A percentile compares a stretch with the other conserved stretches of the same genome.
phyloP scores from a whole-genome alignment of 148 eudicot genomes.

The Camellia granthamiana region DNA sequence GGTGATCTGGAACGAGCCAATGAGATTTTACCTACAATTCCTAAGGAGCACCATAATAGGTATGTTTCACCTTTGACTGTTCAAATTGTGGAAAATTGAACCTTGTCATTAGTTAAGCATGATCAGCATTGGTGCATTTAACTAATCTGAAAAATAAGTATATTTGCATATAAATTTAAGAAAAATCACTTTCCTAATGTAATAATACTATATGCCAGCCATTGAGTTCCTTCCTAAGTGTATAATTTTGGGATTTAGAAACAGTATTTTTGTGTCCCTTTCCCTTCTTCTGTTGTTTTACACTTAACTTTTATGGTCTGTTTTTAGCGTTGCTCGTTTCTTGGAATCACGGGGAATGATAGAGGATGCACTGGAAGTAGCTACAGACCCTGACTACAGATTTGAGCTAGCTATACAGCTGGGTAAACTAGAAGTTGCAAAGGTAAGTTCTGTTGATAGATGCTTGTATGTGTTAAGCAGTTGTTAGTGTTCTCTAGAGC shows the following conservation, averaged over 20 bases:
- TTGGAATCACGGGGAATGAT: constrained; percentile 93
- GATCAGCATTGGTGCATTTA: neutral
- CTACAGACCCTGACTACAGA: constrained; percentile 97
- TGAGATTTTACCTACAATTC: constrained; percentile 82
- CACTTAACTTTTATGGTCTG: neutral
- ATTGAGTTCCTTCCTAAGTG: neutral
- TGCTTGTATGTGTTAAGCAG: neutral
- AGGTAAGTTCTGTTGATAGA: constrained; percentile 39
- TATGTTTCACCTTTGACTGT: constrained; percentile 18
- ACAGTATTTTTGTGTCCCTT: too few species aligned
- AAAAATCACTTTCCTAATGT: neutral
- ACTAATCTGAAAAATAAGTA: neutral
- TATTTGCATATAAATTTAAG: neutral
- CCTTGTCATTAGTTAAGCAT: neutral
- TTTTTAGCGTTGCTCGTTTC: constrained; percentile 80
- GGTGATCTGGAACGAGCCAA: constrained; percentile 88
- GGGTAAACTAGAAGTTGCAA: constrained; percentile 79
- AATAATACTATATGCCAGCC: neutral
- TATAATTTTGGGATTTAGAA: neutral
- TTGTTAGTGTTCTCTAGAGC: neutral
- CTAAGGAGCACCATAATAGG: constrained; percentile 98
- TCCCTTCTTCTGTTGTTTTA: neutral
- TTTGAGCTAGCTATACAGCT: constrained; percentile 98
- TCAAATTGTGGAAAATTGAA: neutral
- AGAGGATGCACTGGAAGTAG: constrained; percentile 94